These are phyloP conservation scores for Daedaleopsis nitida DNA, from an alignment of 768 basidiomycete species.

Conservation along the genomic window DNA sequence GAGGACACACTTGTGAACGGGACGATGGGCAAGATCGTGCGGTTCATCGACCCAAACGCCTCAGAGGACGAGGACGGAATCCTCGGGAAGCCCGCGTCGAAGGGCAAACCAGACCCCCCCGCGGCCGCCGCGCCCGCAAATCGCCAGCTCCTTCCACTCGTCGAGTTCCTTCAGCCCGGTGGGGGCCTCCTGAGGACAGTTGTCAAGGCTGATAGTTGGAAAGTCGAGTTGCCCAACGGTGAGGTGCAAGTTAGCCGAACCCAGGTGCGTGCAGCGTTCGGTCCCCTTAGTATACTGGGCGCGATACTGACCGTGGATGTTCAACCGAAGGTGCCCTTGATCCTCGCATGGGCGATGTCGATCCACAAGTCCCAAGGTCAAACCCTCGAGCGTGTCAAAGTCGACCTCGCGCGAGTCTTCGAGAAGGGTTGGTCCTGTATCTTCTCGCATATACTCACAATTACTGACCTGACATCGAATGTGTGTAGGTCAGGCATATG, in stretches of 20 bases:
- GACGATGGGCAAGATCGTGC: conserved; percentile 82
- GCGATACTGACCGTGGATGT: not conserved
- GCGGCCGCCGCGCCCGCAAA: conserved; percentile 4
- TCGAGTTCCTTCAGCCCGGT: conserved; percentile 72
- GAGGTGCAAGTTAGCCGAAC: conserved; percentile 77
- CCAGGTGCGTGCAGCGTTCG: conserved; percentile 56
- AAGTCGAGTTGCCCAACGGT: conserved; percentile 84
- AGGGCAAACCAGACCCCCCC: conserved; percentile 13
- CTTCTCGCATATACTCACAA: not conserved
- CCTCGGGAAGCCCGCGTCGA: conserved; percentile 29
- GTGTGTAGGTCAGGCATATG: conserved; percentile 79
- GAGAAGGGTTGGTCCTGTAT: conserved; percentile 68
- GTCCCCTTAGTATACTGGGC: not conserved
- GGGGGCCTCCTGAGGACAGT: conserved; percentile 55
- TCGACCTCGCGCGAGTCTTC: conserved; percentile 91
- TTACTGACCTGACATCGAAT: not conserved
- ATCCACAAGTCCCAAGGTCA: conserved; percentile 99
- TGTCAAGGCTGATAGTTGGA: conserved; percentile 76
- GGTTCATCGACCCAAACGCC: conserved; percentile 61
- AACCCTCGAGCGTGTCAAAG: conserved; percentile 91
- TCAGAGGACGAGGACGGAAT: conserved; percentile 30
- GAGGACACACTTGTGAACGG: conserved; percentile 94
- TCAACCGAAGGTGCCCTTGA: conserved; percentile 68
- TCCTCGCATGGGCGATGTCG: conserved; percentile 96
- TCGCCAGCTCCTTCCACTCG: conserved; percentile 59